These are phyloP conservation scores for Boletus sp. DNA, from an alignment of 1,284 basidiomycete species.

Conservation along the genomic window DNA sequence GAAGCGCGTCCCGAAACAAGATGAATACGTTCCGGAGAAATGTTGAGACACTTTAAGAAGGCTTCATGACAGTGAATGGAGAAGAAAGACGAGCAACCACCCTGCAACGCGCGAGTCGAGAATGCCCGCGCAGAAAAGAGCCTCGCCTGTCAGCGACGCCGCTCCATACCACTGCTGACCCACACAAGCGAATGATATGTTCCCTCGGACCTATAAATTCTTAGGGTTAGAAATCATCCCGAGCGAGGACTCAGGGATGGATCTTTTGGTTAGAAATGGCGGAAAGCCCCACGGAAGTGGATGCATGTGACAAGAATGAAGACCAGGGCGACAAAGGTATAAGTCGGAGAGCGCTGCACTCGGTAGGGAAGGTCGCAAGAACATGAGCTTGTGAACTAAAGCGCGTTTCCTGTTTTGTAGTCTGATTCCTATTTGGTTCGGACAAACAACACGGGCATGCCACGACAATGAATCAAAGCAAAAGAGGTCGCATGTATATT, in stretches of 20 bases:
- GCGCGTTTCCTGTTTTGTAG: conserved; percentile 13
- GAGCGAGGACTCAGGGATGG: conserved; percentile 21
- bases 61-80: conserved; percentile 23
- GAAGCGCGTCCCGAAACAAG: conserved; percentile 7
- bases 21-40: conserved; percentile 30
- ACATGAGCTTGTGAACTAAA: neutral
- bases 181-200: conserved; percentile 20
- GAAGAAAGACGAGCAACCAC: conserved; percentile 6
- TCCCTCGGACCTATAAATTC: conserved; percentile 21
- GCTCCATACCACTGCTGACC: conserved; percentile 15
- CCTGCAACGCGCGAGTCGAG: conserved; percentile 5
- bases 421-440: conserved; percentile 22
- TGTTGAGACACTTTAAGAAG: conserved; percentile 12
- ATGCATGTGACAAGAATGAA: conserved; percentile 21
- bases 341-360: conserved; percentile 21
- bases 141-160: conserved; percentile 14
- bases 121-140: neutral
- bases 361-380: conserved; percentile 10
- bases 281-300: conserved; percentile 21
- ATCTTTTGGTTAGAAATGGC: conserved; percentile 33
- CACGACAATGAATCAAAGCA: no score
- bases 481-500: no score
- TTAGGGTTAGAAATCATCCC: conserved; percentile 39
- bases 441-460: conserved; percentile 26
- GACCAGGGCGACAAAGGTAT: conserved; percentile 30